phyloP scores from a whole-genome alignment of 768 basidiomycete species.

The Hydnomerulius pinastri region DNA sequence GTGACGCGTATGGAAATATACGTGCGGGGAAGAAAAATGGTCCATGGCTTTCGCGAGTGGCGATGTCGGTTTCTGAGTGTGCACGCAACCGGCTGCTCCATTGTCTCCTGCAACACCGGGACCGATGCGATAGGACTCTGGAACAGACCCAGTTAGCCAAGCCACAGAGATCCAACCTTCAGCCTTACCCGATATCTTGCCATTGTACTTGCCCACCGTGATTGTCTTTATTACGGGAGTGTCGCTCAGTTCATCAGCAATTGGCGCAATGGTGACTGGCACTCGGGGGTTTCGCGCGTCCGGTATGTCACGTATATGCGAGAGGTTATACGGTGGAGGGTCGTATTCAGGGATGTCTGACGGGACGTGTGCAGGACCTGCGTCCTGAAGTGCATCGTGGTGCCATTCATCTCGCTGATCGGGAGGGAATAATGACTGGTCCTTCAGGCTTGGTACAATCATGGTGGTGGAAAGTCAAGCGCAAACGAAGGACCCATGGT shows the following conservation, averaged over 20 bases:
- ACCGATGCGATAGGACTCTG: slow-evolving; percentile 46
- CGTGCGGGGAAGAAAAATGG: slow-evolving; percentile 22
- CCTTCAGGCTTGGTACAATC: no score
- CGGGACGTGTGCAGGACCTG: no score
- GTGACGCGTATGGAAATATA: slow-evolving; percentile 44
- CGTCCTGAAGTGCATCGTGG: no score
- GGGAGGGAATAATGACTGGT: no score
- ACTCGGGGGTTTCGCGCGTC: no score
- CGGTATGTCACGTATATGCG: no score
- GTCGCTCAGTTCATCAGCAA: neutral
- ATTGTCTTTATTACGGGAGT: neutral
- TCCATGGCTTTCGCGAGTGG: slow-evolving; percentile 16
- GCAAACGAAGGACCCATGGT: no score
- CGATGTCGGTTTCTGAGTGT: slow-evolving; percentile 22
- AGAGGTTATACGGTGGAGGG: no score
- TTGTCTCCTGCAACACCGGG: no score
- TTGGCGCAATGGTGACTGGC: neutral
- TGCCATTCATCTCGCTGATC: no score
- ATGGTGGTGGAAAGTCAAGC: no score
- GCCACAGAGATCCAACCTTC: neutral
- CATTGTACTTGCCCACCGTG: slow-evolving; percentile 11
- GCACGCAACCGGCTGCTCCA: slow-evolving; percentile 24
- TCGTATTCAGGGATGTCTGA: no score
- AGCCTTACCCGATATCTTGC: slow-evolving; percentile 35
- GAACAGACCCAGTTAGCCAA: neutral